Evolutionary conservation across 2,329 filamentous ascomycete genomes (phyloP).

Genomic region (Microsporum canis): DNA sequence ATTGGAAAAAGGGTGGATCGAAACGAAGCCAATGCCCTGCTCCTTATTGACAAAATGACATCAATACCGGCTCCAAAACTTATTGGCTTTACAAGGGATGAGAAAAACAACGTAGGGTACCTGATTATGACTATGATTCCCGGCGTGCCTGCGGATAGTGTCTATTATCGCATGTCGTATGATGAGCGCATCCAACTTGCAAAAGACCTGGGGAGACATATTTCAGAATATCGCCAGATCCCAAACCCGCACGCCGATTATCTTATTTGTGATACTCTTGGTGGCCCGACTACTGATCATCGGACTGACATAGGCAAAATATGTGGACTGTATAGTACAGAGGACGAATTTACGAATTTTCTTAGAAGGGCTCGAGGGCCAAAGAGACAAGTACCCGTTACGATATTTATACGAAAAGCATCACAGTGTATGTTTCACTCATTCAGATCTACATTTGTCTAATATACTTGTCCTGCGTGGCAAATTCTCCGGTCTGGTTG

Average conservation of each 20-base stretch:
- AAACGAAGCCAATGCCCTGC: conserved; percentile 13
- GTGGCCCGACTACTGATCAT: conserved; percentile 10
- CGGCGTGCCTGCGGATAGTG: conserved; percentile 2
- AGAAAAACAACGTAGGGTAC: conserved; percentile 3
- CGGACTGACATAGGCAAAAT: neutral
- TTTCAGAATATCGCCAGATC: conserved; percentile 10
- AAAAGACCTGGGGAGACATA: conserved; percentile 9
- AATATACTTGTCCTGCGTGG: conserved; percentile 10
- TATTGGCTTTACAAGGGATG: conserved; percentile 7
- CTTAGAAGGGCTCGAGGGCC: neutral
- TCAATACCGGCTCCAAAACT: conserved; percentile 9
- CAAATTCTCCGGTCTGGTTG: conserved; percentile 9
- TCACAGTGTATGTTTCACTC: conserved; percentile 11
- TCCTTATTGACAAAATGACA: conserved; percentile 9
- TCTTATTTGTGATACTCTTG: conserved; percentile 9
- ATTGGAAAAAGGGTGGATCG: conserved; percentile 2
- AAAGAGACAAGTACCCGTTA: neutral
- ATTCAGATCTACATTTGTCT: conserved; percentile 10
- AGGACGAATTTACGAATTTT: conserved; percentile 7
- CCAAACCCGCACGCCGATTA: neutral
- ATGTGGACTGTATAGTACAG: conserved; percentile 8
- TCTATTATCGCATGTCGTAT: conserved; percentile 10
- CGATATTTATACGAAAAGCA: conserved; percentile 6
- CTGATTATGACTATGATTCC: conserved; percentile 12
- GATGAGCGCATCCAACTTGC: conserved; percentile 11